These are phyloP conservation scores for Claviceps humidiphila DNA, from an alignment of 2,329 filamentous ascomycete genomes.

Conservation along the genomic window DNA sequence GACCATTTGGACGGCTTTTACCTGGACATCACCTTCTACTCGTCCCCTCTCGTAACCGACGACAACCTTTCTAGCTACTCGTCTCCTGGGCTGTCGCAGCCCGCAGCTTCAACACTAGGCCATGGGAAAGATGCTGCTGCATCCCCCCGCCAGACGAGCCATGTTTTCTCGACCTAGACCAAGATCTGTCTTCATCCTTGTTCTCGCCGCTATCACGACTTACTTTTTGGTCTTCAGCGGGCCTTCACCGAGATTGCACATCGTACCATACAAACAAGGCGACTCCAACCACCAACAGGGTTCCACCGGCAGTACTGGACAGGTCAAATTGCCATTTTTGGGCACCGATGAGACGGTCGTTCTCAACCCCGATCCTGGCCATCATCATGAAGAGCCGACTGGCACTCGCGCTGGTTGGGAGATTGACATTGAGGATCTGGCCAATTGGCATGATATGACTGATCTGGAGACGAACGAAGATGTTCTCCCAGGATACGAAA, in stretches of 20 bases:
- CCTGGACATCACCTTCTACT: not conserved
- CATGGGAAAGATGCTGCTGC: conserved; percentile 23
- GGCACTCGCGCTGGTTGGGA: conserved; percentile 18
- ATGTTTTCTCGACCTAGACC: conserved; percentile 25
- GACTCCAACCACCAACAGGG: conserved; percentile 5
- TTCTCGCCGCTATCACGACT: conserved; percentile 25
- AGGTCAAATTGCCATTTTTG: not conserved
- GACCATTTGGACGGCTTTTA: not conserved
- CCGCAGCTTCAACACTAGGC: not conserved
- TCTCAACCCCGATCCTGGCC: conserved; percentile 2
- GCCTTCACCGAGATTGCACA: conserved; percentile 19
- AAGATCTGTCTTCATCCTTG: conserved; percentile 27
- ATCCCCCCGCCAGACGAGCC: conserved; percentile 16
- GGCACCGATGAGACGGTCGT: not conserved
- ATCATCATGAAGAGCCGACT: conserved; percentile 8
- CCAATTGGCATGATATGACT: conserved; percentile 22
- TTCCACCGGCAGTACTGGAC: too few relatives aligned
- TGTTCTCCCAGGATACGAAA: conserved; percentile 23
- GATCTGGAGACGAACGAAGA: conserved; percentile 23
- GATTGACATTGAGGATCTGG: conserved; percentile 21
- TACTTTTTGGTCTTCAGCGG: conserved; percentile 31
- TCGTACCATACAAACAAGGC: conserved; percentile 18
- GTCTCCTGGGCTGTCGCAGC: not conserved
- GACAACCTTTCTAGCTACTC: not conserved
- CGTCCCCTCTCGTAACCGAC: not conserved